phyloP scores from a whole-genome alignment of 257 asterid species.

The Nicotiana paniculata region DNA sequence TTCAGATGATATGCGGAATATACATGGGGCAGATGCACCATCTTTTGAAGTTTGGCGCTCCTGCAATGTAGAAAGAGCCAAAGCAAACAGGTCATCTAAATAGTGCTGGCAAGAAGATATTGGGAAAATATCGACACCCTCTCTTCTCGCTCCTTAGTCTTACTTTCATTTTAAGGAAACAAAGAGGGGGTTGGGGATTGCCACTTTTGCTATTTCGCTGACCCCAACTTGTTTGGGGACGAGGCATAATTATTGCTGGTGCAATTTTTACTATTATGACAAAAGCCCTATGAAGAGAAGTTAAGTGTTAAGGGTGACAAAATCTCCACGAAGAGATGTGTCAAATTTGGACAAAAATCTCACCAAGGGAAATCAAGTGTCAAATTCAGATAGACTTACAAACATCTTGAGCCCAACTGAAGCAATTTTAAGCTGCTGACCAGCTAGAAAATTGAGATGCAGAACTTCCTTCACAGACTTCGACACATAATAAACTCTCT shows the following conservation, averaged over 20 bases:
- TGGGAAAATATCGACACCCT: not conserved
- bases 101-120: not conserved
- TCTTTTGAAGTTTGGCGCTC: constrained; percentile 92
- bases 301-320: not conserved
- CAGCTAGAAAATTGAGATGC: constrained; percentile 71
- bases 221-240: not conserved
- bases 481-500: constrained; percentile 80
- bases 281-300: not conserved
- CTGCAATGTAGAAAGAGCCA: constrained; percentile 32
- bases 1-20: constrained; percentile 92
- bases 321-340: not conserved
- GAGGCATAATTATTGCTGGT: not conserved
- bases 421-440: constrained; percentile 95
- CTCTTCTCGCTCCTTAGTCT: not conserved
- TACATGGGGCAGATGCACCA: constrained; percentile 65
- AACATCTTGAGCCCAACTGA: constrained; percentile 95
- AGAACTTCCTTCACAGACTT: constrained; percentile 78
- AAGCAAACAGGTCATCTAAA: not conserved
- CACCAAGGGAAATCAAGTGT: not conserved
- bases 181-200: not conserved
- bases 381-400: constrained; percentile 44
- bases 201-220: not conserved
- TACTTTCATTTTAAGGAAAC: not conserved
- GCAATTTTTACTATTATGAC: not conserved
- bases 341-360: not conserved